phyloP scores from a whole-genome alignment of 352 stramenopile species.

The Phytophthora cryptogea region DNA sequence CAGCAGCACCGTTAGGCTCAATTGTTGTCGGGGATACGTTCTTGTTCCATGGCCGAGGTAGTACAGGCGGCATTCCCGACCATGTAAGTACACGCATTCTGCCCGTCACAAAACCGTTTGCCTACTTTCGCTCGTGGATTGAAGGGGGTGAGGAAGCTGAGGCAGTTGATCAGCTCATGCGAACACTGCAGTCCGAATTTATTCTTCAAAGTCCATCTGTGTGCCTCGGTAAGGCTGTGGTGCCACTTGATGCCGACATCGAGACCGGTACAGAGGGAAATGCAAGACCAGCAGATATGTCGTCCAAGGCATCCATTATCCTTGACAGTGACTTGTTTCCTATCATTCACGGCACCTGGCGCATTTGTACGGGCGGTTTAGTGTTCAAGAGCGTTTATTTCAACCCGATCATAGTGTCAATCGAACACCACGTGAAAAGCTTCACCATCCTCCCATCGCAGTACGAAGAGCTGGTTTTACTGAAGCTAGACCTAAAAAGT shows the following conservation, averaged over 20 bases:
- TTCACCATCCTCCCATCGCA: constrained; percentile 53
- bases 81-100: constrained; percentile 20
- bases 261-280: constrained; percentile 2
- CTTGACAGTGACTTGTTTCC: constrained; percentile 53
- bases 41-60: constrained; percentile 26
- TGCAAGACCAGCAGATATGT: constrained; percentile 5
- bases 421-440: constrained; percentile 56
- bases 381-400: constrained; percentile 60
- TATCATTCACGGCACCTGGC: constrained; percentile 51
- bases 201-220: constrained; percentile 62
- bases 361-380: constrained; percentile 59
- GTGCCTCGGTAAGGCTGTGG: constrained; percentile 45
- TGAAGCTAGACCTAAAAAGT: constrained; percentile 57
- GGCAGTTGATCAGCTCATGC: constrained; percentile 42
- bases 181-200: constrained; percentile 63
- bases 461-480: constrained; percentile 68
- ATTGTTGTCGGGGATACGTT: constrained; percentile 68
- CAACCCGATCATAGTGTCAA: constrained; percentile 68
- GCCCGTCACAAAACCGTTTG: constrained; percentile 59
- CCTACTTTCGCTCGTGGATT: constrained; percentile 71
- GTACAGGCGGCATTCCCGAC: neutral
- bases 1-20: constrained; percentile 41
- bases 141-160: constrained; percentile 51
- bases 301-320: constrained; percentile 49
- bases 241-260: constrained; percentile 39